Percentiles rank a stretch among this genome's conserved stretches.
phyloP scores from a whole-genome alignment of 805 yeast genomes.

The Cyberlindnera mississippiensis region DNA sequence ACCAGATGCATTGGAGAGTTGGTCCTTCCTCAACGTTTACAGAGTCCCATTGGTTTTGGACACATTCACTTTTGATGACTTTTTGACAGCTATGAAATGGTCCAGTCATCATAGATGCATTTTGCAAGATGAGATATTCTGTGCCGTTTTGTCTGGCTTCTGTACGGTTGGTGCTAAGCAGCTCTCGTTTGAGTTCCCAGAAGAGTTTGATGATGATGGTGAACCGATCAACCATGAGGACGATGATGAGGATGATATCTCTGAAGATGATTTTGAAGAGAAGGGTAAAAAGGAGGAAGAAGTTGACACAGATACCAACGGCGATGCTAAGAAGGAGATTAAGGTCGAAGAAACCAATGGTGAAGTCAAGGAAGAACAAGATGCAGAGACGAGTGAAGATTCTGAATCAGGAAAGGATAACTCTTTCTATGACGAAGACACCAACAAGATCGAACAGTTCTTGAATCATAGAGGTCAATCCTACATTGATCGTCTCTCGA shows the following conservation, averaged over 20 bases:
- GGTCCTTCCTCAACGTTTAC: conserved; percentile 75
- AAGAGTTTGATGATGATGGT: conserved; percentile 17
- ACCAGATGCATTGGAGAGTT: conserved; percentile 54
- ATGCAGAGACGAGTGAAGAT: conserved; percentile 20
- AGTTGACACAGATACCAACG: background rate
- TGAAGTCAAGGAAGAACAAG: conserved; percentile 21
- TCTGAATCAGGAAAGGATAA: conserved; percentile 18
- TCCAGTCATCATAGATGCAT: conserved; percentile 46
- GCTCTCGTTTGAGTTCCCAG: conserved; percentile 28
- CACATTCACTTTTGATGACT: conserved; percentile 78
- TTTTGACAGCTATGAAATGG: conserved; percentile 42
- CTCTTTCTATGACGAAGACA: conserved; percentile 16
- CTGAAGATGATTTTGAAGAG: conserved; percentile 3
- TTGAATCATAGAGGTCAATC: conserved; percentile 54
- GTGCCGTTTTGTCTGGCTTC: conserved; percentile 55
- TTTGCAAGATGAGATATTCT: conserved; percentile 62
- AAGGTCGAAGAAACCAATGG: background rate
- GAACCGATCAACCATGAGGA: conserved; percentile 25
- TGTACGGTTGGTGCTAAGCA: conserved; percentile 43
- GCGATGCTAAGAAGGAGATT: conserved; percentile 3
- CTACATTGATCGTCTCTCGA: conserved; percentile 78
- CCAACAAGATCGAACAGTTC: conserved; percentile 31
- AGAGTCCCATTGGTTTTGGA: conserved; percentile 61
- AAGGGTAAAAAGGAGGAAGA: background rate
- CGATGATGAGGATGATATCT: conserved; percentile 9